Base-by-base conservation (phyloP, 768 basidiomycete genomes). In the Flagelloscypha sp. region DNA sequence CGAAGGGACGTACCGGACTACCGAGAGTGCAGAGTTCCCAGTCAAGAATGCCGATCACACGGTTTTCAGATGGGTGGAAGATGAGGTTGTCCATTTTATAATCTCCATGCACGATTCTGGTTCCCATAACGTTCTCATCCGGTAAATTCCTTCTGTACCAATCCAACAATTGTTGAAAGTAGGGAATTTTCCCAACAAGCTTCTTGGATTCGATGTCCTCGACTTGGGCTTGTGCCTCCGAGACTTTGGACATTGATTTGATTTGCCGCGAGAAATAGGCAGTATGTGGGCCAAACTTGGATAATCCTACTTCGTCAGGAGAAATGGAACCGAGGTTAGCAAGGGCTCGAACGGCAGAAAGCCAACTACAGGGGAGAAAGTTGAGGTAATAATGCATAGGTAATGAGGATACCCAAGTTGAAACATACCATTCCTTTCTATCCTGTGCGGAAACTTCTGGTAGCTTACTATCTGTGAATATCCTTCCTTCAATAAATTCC, bases 21-120 rank as follows among this genome's bases (percentile, higher is more conserved):
- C 92, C 93, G 7, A 99, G 72, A 1, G 94, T 97, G 50, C 89
- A 95, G 18, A 99, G 63, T 53, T 99, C 94, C 94, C 94, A 99
- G 51, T 99, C 94, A 33, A 99, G 58, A 24, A 99, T 89, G 5
- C 89, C 95, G 43, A 98, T 90, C 3, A 98, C 92, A 27, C 74
- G 68, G 42, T 92, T 88, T 57, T 97, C 82, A 0, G 80, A 87
- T 0, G 84, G 82, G 48, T 98, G 93, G 59, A 95, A 98, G 44
- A 97, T 72, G 44, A 99, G 56, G 56, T 99, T 99, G 58, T 99
- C 94, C n/a, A 94, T 66, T 56, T 99, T 99, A 55, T 87, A 98
- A 57, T 99, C 94, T 18, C 94, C 94, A 53, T 98, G 94, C 5
- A 98, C 90, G 44, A 99, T 79, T n/a, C 86, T 77, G 36, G 73